Evolutionary conservation across 2,329 filamentous ascomycete species (phyloP).

Genomic region (Alternaria gaisen): DNA sequence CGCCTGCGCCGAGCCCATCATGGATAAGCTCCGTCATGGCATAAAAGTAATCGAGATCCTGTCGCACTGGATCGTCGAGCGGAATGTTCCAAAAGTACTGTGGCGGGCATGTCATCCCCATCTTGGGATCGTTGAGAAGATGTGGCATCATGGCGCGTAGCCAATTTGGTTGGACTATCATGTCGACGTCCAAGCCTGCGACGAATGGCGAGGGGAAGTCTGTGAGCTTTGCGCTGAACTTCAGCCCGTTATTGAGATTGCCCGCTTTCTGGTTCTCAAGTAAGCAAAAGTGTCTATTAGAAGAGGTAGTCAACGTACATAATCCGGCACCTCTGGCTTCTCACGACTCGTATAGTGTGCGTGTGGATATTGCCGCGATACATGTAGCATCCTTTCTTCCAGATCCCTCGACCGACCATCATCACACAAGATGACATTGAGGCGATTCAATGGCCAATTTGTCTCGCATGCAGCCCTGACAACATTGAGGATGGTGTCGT

Average conservation of each 20-base stretch:
- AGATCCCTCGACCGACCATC: constrained; percentile 46
- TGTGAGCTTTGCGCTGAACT: constrained; percentile 11
- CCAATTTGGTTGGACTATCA: constrained; percentile 71
- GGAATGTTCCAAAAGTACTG: constrained; percentile 69
- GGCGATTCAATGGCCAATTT: constrained; percentile 45
- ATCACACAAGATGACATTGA: constrained; percentile 45
- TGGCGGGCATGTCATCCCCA: constrained; percentile 20
- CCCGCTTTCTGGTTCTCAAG: constrained; percentile 62
- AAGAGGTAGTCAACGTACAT: background rate
- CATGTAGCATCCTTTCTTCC: constrained; percentile 47
- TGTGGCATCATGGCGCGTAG: constrained; percentile 17
- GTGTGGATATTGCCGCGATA: constrained; percentile 52
- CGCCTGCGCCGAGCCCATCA: constrained; percentile 62
- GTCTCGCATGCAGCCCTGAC: constrained; percentile 14
- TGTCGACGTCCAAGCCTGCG: constrained; percentile 72
- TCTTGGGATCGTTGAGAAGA: constrained; percentile 13
- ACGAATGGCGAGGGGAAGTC: constrained; percentile 64
- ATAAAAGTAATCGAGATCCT: constrained; percentile 67
- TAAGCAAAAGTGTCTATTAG: constrained; percentile 54
- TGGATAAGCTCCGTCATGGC: constrained; percentile 61
- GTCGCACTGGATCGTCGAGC: constrained; percentile 64
- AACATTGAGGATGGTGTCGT: constrained; percentile 52
- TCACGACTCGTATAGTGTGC: constrained; percentile 55
- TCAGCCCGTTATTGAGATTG: constrained; percentile 67
- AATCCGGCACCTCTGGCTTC: constrained; percentile 54